Conservation (phyloP, 1,284 basidiomycete species). For the Apiotrichum akiyoshidainum region DNA sequence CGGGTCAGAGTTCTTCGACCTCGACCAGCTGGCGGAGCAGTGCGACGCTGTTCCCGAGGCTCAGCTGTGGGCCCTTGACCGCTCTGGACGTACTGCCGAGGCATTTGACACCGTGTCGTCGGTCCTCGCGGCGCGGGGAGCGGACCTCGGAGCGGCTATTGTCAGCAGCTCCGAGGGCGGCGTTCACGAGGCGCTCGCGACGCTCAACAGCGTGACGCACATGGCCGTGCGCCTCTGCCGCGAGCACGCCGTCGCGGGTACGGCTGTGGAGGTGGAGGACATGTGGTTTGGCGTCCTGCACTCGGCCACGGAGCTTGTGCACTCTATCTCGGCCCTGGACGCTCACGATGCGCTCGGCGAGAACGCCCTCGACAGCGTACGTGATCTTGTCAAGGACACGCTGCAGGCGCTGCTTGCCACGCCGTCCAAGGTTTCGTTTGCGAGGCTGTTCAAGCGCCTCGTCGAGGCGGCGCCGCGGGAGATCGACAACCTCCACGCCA, state of each 20-base stretch:
- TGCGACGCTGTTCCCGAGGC: conserved; percentile 74
- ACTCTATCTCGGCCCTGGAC: conserved; percentile 57
- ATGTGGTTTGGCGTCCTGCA: conserved; percentile 85
- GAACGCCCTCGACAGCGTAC: conserved; percentile 56
- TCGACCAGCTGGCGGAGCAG: conserved; percentile 58
- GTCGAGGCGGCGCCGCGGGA: conserved; percentile 56
- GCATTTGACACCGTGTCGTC: conserved; percentile 66
- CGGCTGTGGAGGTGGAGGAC: conserved; percentile 63
- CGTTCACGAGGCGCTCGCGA: conserved; percentile 51
- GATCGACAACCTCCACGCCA: conserved; percentile 27
- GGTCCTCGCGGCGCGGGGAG: conserved; percentile 61
- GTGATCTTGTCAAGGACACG: conserved; percentile 75
- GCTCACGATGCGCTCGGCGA: conserved; percentile 18
- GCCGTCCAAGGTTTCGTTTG: conserved; percentile 83
- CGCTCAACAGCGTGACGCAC: conserved; percentile 10
- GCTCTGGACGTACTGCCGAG: conserved; percentile 60
- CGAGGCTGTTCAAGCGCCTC: conserved; percentile 82
- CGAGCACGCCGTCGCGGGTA: conserved; percentile 57
- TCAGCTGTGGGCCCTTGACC: conserved; percentile 76
- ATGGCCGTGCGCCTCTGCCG: conserved; percentile 67
- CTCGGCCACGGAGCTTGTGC: conserved; percentile 74
- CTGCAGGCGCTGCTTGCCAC: conserved; percentile 80
- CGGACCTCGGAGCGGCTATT: conserved; percentile 56
- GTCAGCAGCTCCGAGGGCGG: conserved; percentile 42
- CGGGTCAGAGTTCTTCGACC: conserved; percentile 60